These are phyloP conservation scores for Magnolia changhungtana DNA, from an alignment of 164 flowering plant genomes.

Conservation along the genomic window DNA sequence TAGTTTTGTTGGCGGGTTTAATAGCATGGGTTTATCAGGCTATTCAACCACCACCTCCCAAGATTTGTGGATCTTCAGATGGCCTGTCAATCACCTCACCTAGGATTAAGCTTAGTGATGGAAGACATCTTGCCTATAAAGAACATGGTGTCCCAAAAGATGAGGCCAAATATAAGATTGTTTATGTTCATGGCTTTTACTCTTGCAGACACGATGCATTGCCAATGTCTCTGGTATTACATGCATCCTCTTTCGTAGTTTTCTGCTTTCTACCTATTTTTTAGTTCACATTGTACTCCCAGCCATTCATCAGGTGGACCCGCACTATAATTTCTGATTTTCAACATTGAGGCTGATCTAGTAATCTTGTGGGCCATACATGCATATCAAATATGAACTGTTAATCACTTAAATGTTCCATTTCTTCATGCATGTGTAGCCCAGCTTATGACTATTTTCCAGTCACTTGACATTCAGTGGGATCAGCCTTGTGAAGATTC, in stretches of 20 bases:
- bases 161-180: conserved; percentile 46
- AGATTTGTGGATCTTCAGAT: conserved; percentile 49
- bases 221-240: conserved; percentile 42
- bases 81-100: conserved; percentile 63
- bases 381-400: neutral
- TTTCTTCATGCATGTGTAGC: too few species aligned
- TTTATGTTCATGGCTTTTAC: conserved; percentile 56
- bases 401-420: too few species aligned
- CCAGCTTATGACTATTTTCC: too few species aligned
- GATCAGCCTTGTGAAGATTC: too few species aligned
- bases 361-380: neutral
- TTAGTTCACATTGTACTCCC: too few species aligned
- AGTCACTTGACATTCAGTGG: too few species aligned
- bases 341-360: too few species aligned
- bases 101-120: conserved; percentile 66
- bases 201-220: conserved; percentile 40
- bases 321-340: too few species aligned
- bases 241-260: neutral
- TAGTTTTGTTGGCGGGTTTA: conserved; percentile 36
- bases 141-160: conserved; percentile 64
- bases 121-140: conserved; percentile 70
- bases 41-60: conserved; percentile 54
- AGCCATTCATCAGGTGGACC: too few species aligned
- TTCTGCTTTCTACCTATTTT: neutral
- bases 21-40: conserved; percentile 51